Evolutionary conservation across 768 basidiomycete species (phyloP).

Genomic region (Russula earlei): DNA sequence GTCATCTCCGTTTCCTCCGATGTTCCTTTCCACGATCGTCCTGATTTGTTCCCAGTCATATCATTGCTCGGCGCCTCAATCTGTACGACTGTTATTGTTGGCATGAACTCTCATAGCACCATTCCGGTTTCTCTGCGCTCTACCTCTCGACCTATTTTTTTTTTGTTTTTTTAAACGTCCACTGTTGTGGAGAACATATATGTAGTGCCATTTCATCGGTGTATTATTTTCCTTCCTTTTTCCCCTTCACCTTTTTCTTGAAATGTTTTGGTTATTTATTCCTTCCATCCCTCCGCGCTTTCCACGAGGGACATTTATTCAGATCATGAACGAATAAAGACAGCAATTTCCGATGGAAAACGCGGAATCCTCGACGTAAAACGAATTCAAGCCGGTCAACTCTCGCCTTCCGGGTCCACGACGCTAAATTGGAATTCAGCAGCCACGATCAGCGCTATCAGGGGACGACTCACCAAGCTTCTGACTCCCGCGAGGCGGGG

Average conservation of each 20-base stretch:
- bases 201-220: background rate
- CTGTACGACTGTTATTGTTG: conserved; percentile 11
- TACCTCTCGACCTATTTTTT: background rate
- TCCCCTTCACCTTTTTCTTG: background rate
- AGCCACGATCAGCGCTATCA: background rate
- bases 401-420: conserved; percentile 15
- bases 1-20: background rate
- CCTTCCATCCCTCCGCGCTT: background rate
- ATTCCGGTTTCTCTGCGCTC: background rate
- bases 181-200: background rate
- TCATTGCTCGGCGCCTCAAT: background rate
- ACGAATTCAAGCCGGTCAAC: background rate
- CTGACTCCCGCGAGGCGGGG: conserved; percentile 75
- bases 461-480: conserved; percentile 53
- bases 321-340: background rate
- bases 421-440: too few relatives aligned
- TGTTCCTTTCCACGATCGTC: background rate
- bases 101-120: background rate
- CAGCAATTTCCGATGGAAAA: too few relatives aligned
- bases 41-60: background rate
- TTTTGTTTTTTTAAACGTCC: background rate
- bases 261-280: background rate
- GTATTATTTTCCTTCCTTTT: background rate
- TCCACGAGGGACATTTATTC: background rate
- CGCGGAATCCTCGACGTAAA: background rate